Conservation (phyloP, 768 basidiomycete species). For the Boletus rubescentipes region DNA sequence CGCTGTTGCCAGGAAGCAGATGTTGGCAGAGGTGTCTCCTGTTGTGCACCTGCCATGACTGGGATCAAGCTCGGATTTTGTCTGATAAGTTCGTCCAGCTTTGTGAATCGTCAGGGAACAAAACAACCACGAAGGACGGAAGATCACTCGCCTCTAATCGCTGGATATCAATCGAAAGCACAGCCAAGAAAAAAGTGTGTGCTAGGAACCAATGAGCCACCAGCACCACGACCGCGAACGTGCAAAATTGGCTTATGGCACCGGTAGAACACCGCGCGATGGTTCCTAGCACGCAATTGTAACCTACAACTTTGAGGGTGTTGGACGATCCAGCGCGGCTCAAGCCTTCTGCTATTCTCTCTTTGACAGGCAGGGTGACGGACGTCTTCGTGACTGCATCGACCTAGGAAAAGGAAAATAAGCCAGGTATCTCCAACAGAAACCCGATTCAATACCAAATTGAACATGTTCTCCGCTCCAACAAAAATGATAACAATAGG, state of each 20-base stretch:
- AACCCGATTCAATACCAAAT: constrained; percentile 57
- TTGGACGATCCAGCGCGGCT: constrained; percentile 88
- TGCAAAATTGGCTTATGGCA: constrained; percentile 88
- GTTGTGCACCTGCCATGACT: constrained; percentile 29
- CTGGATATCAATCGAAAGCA: constrained; percentile 94
- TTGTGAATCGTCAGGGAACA: constrained; percentile 13
- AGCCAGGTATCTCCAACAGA: constrained; percentile 15
- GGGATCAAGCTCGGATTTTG: constrained; percentile 64
- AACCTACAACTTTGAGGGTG: constrained; percentile 87
- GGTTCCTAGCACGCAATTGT: constrained; percentile 75
- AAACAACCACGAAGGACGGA: not conserved
- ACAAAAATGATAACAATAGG: constrained; percentile 95
- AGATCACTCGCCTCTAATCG: constrained; percentile 68
- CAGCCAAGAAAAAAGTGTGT: constrained; percentile 93
- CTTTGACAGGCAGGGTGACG: constrained; percentile 84
- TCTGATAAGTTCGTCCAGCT: constrained; percentile 84
- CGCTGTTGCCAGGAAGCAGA: constrained; percentile 35
- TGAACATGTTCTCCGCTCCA: constrained; percentile 97
- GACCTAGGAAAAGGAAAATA: constrained; percentile 49
- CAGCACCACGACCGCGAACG: constrained; percentile 90
- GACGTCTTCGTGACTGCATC: constrained; percentile 84
- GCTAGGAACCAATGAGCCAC: constrained; percentile 98
- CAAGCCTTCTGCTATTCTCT: constrained; percentile 90
- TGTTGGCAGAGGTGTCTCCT: constrained; percentile 22
- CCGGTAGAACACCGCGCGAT: constrained; percentile 74